Conservation (phyloP, 768 basidiomycete species). For the Saitozyma sp. region DNA sequence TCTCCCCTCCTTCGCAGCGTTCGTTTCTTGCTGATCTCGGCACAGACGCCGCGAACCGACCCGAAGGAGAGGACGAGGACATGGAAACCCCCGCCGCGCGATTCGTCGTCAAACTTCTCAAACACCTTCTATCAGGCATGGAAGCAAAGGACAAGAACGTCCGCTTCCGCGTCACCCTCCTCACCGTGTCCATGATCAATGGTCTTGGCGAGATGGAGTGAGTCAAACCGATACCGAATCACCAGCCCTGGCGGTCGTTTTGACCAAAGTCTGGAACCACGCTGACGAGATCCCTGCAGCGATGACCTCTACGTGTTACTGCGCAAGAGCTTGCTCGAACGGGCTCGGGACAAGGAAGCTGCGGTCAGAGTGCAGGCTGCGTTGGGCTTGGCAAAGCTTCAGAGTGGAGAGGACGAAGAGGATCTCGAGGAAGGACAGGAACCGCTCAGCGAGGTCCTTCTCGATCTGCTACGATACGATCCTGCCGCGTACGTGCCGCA, state of each 20-base stretch:
- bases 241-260: too few relatives aligned
- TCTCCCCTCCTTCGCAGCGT: too few relatives aligned
- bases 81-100: constrained; percentile 70
- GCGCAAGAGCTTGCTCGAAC: constrained; percentile 65
- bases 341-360: constrained; percentile 76
- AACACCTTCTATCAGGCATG: constrained; percentile 75
- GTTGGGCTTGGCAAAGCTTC: constrained; percentile 74
- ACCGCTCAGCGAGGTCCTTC: constrained; percentile 50
- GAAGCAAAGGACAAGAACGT: constrained; percentile 82
- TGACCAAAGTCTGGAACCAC: too few relatives aligned
- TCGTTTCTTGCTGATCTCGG: constrained; percentile 18
- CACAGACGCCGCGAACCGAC: constrained; percentile 51
- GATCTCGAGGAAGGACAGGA: constrained; percentile 53
- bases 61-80: constrained; percentile 56
- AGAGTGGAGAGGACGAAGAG: constrained; percentile 68
- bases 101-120: constrained; percentile 67
- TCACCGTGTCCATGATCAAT: constrained; percentile 75
- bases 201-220: constrained; percentile 85
- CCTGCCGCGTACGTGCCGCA: constrained; percentile 65
- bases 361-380: constrained; percentile 76
- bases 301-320: constrained; percentile 71
- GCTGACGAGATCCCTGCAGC: constrained; percentile 54
- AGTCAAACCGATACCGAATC: constrained; percentile 40
- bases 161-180: constrained; percentile 73
- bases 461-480: constrained; percentile 68